A percentile compares a stretch with the other conserved stretches of the same genome.
These are phyloP conservation scores for Prunus yedoensis DNA, from an alignment of 331 rosid species.

Conservation along the genomic window DNA sequence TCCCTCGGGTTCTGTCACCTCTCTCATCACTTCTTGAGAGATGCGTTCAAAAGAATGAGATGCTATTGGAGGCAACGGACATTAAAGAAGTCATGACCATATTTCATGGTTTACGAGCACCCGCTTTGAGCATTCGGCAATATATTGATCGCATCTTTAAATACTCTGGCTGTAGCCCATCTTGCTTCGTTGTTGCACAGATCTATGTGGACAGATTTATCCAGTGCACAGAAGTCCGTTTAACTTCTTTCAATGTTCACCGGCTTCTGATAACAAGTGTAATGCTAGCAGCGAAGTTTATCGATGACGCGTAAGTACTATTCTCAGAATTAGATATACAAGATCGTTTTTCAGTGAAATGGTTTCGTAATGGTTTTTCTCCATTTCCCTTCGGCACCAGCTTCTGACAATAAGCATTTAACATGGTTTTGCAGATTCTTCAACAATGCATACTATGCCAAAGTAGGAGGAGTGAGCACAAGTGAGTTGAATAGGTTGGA, in stretches of 20 bases:
- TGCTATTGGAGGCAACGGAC: conserved; percentile 46
- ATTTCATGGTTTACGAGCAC: conserved; percentile 84
- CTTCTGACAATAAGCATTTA: not conserved
- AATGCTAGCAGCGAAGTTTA: conserved; percentile 92
- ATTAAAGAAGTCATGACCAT: conserved; percentile 54
- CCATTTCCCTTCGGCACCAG: not conserved
- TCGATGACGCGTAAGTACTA: conserved; percentile 84
- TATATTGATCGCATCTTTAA: conserved; percentile 86
- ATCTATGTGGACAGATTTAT: conserved; percentile 78
- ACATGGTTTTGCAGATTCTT: conserved; percentile 66
- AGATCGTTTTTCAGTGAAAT: not conserved
- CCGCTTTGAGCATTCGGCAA: conserved; percentile 62
- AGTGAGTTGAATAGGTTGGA: conserved; percentile 84
- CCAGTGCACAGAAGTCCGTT: conserved; percentile 48
- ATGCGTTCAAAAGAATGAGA: conserved; percentile 67
- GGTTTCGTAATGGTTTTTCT: not conserved
- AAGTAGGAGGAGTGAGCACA: conserved; percentile 91
- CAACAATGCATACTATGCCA: conserved; percentile 97
- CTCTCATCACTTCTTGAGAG: conserved; percentile 83
- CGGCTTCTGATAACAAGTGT: conserved; percentile 87
- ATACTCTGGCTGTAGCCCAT: conserved; percentile 92
- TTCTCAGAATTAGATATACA: not conserved
- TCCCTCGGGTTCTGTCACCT: conserved; percentile 79
- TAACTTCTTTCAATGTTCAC: conserved; percentile 84
- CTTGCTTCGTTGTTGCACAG: conserved; percentile 79